These are phyloP conservation scores for Debaryomyces coudertii DNA, from an alignment of 1,139 yeast species.

Conservation along the genomic window DNA sequence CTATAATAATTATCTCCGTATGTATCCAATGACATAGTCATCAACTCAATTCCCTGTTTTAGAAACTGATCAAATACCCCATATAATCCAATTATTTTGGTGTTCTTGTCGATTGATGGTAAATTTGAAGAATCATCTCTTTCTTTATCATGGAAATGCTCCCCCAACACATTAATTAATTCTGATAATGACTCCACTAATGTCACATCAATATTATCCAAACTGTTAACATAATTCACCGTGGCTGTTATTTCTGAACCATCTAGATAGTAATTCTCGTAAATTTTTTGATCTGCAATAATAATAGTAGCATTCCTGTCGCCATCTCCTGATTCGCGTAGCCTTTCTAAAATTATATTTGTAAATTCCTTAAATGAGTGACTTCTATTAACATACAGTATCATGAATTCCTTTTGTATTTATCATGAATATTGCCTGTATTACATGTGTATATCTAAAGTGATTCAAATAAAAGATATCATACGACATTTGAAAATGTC, in stretches of 20 bases:
- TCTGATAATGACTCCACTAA: slow-evolving; percentile 16
- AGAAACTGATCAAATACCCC: slow-evolving; percentile 16
- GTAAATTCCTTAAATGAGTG: slow-evolving; percentile 10
- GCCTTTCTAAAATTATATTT: not conserved
- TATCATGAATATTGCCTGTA: slow-evolving; percentile 53
- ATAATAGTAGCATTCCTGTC: slow-evolving; percentile 10
- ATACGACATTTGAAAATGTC: slow-evolving; percentile 8
- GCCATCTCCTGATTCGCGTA: not conserved
- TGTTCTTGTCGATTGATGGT: not conserved
- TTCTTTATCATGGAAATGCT: not conserved
- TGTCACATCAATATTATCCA: slow-evolving; percentile 11
- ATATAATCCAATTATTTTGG: slow-evolving; percentile 14
- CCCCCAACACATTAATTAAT: slow-evolving; percentile 6
- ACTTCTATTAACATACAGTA: slow-evolving; percentile 23
- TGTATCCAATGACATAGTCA: slow-evolving; percentile 1
- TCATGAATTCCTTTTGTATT: slow-evolving; percentile 55
- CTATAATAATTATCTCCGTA: not conserved
- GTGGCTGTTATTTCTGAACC: not conserved
- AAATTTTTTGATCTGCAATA: slow-evolving; percentile 13
- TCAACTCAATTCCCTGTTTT: not conserved
- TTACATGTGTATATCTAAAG: not conserved
- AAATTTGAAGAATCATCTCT: not conserved
- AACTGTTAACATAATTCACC: slow-evolving; percentile 9
- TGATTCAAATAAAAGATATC: slow-evolving; percentile 37
- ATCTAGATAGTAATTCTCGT: slow-evolving; percentile 4